phyloP scores from a whole-genome alignment of 2,329 filamentous ascomycete genomes.

The Nothomitra cinnamomea region DNA sequence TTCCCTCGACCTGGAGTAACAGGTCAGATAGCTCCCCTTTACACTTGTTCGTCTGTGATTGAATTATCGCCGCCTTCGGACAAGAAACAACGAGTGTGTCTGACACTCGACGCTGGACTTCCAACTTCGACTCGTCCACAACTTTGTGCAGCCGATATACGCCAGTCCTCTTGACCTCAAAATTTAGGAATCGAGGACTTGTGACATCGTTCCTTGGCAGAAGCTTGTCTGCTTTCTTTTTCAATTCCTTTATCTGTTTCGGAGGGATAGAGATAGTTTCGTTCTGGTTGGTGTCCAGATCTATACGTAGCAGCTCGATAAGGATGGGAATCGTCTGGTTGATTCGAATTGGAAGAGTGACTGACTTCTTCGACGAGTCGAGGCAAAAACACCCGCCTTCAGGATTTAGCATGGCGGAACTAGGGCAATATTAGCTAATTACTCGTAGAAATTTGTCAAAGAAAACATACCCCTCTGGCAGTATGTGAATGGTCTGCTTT shows the following conservation, averaged over 20 bases:
- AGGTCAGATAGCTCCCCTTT: constrained; percentile 77
- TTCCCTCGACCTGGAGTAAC: constrained; percentile 67
- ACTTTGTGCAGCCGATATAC: constrained; percentile 75
- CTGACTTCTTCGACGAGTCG: constrained; percentile 40
- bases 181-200: constrained; percentile 49
- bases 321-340: constrained; percentile 82
- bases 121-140: constrained; percentile 82
- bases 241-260: constrained; percentile 58
- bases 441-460: background rate
- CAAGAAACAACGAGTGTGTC: constrained; percentile 78
- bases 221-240: constrained; percentile 49
- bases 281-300: constrained; percentile 63
- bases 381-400: constrained; percentile 69
- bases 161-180: constrained; percentile 68
- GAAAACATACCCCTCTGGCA: constrained; percentile 65
- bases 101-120: constrained; percentile 60
- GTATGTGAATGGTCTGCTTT: constrained; percentile 92
- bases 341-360: constrained; percentile 68
- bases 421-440: constrained; percentile 22
- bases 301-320: constrained; percentile 76
- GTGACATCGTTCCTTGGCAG: constrained; percentile 29
- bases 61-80: constrained; percentile 58
- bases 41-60: constrained; percentile 52
- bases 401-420: constrained; percentile 75
- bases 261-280: constrained; percentile 62